Evolutionary conservation across 441 rosid genomes (phyloP).

Genomic region (Daphne laureola): DNA sequence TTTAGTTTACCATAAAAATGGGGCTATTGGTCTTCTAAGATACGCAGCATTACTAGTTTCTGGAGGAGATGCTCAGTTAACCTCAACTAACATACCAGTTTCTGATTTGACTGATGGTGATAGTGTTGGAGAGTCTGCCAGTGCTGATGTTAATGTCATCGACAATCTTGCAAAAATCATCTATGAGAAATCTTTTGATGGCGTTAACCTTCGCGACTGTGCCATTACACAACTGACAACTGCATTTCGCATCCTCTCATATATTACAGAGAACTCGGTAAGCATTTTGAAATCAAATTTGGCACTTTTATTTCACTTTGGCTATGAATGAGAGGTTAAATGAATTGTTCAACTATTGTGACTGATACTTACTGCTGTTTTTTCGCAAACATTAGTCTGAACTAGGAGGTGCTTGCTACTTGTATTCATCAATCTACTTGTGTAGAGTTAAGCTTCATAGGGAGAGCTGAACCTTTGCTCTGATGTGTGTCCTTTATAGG

Average conservation of each 20-base stretch:
- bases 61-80: conserved; percentile 89
- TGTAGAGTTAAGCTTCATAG: too few species aligned
- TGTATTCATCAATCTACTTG: too few species aligned
- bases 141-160: conserved; percentile 68
- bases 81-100: conserved; percentile 67
- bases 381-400: too few species aligned
- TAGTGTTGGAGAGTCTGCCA: conserved; percentile 66
- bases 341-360: too few species aligned
- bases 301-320: conserved; percentile 8
- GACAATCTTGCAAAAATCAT: conserved; percentile 85
- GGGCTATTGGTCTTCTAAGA: conserved; percentile 81
- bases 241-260: conserved; percentile 82
- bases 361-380: too few species aligned
- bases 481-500: too few species aligned
- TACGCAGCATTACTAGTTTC: conserved; percentile 88
- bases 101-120: conserved; percentile 70
- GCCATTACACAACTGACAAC: conserved; percentile 87
- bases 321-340: conserved; percentile 14
- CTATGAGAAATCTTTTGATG: conserved; percentile 80
- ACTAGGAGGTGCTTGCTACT: too few species aligned
- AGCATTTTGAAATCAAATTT: conserved; percentile 16
- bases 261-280: conserved; percentile 81
- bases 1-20: conserved; percentile 87
- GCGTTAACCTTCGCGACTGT: conserved; percentile 76
- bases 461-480: too few species aligned